These are phyloP conservation scores for Cystobasidium slooffiae DNA, from an alignment of 1,284 basidiomycete genomes.

Conservation along the genomic window DNA sequence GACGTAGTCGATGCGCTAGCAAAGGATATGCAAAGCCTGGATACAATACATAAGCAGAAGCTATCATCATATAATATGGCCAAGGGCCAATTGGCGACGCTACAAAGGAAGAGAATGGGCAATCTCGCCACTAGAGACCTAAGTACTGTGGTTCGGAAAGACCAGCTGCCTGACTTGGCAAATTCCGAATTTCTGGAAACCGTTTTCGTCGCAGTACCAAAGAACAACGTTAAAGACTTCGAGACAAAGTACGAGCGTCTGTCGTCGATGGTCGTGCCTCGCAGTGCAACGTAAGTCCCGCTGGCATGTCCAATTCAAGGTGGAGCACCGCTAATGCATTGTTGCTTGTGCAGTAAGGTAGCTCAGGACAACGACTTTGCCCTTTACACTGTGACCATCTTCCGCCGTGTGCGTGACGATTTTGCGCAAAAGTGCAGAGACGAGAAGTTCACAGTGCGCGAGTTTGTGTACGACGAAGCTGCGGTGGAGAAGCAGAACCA, in stretches of 20 bases:
- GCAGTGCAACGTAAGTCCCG: slow-evolving; percentile 76
- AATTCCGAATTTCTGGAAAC: slow-evolving; percentile 95
- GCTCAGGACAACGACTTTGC: slow-evolving; percentile 86
- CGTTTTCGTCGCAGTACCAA: slow-evolving; percentile 89
- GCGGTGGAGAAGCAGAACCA: slow-evolving; percentile 79
- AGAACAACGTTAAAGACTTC: slow-evolving; percentile 85
- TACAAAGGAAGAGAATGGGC: slow-evolving; percentile 93
- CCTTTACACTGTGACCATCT: slow-evolving; percentile 85
- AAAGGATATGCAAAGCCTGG: slow-evolving; percentile 57
- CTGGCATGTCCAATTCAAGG: slow-evolving; percentile 3
- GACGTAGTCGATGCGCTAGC: slow-evolving; percentile 51
- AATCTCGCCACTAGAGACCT: slow-evolving; percentile 89
- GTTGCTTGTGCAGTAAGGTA: slow-evolving; percentile 61
- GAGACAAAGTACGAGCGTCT: slow-evolving; percentile 85
- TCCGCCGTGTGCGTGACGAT: slow-evolving; percentile 88
- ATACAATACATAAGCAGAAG: slow-evolving; percentile 67
- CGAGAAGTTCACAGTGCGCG: slow-evolving; percentile 93
- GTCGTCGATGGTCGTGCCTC: slow-evolving; percentile 89
- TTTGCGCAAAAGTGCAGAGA: slow-evolving; percentile 94
- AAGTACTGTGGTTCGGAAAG: slow-evolving; percentile 79
- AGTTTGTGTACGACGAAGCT: slow-evolving; percentile 90
- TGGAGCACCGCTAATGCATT: background rate
- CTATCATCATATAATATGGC: slow-evolving; percentile 89
- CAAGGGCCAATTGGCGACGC: slow-evolving; percentile 88
- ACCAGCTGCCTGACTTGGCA: slow-evolving; percentile 70